Base-by-base conservation (phyloP, 257 asterid species). In the Ligustrum vulgare region DNA sequence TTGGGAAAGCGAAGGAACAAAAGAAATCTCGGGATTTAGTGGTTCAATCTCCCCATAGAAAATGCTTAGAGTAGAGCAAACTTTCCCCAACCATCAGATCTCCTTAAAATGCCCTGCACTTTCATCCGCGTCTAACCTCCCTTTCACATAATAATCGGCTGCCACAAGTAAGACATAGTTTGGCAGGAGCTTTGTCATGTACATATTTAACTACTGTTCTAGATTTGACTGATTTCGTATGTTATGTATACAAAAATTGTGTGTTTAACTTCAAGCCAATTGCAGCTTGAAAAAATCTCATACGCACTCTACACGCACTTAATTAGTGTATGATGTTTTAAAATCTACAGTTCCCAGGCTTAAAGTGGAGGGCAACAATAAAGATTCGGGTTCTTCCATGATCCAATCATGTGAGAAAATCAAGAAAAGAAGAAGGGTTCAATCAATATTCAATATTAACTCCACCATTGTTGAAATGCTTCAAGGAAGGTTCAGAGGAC, bases 241-340 rank as follows among this genome's bases (percentile, higher is more conserved):
- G 31, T 28, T 28, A 28, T 28, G 31, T 28, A 1, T 28, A 28
- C 31, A 28, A 95, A 86, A 81, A 77, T 95, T 20, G 88, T 95
- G 13, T 78, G 90, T 0, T 69, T 93, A 0, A 88, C 87, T 12
- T 81, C 91, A 62, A 86, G 84, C 51, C 87, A 82, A 16, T 23
- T 95, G 56, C 91, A 90, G 67, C 85, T 95, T 4, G 99, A 95
- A 58, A 96, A 95, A 43, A 86, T 95, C 80, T 93, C 98, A 8
- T 97, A 95, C 86, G 91, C 99, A 0, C 91, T 95, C 58, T 93
- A 86, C 87, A 79, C 95, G 99, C 33, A 88, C 92, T 0, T 86
- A 94, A 1, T 65, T 87, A 20, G 80, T 77, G 36, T 78, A 94
- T 7, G 90, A 89, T 58, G 87, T 86, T 28, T 84, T 94, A 0